Base-by-base conservation (phyloP, 2,329 filamentous ascomycete species). In the Talaromyces atroroseus region DNA sequence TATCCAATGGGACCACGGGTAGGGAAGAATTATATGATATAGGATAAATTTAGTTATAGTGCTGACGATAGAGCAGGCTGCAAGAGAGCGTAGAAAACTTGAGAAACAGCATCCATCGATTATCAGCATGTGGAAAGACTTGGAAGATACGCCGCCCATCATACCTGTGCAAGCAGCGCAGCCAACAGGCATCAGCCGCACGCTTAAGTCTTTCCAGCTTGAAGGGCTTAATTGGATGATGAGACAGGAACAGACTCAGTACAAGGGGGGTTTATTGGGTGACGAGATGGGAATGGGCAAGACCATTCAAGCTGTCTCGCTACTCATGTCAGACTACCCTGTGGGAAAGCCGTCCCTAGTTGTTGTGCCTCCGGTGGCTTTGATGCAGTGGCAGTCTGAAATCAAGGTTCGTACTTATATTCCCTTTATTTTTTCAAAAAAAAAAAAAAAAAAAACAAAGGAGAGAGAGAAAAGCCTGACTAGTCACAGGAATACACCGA, bases 281-380 rank as follows among this genome's bases (percentile, higher is more conserved):
- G 94, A 99, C 64, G 94, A 99, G 74, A 99, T 99, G 94, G 94
- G 94, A 6, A 89, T 99, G 75, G 94, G 94, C 50, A 99, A 99
- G 77, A 99, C 94, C 0, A 97, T 99, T 51, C 94, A 99, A 73
- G 92, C 94, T 2, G 94, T 99, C 18, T 96, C 92, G 2, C 81
- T 99, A 46, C 91, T 99, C 72, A 97, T 97, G 94, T 96, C 92
- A 0, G 92, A 97, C 69, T 96, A 89, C 65, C 92, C 92, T 3
- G 88, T 86, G 21, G 88, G 87, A 63, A 76, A 87, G 54, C 92
- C 94, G 1, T 89, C 90, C 0, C 79, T 97, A 3, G 92, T 97
- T 1, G 81, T 96, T 34, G 91, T 96, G 0, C 92, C 92, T 0
- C 92, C 92, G 0, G 92, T 96, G 42, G 92, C 92, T 42, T 76